A percentile compares a stretch with the other conserved stretches of the same genome.
phyloP scores from a whole-genome alignment of 306 rosid genomes.

The Dalbergia oliveri region DNA sequence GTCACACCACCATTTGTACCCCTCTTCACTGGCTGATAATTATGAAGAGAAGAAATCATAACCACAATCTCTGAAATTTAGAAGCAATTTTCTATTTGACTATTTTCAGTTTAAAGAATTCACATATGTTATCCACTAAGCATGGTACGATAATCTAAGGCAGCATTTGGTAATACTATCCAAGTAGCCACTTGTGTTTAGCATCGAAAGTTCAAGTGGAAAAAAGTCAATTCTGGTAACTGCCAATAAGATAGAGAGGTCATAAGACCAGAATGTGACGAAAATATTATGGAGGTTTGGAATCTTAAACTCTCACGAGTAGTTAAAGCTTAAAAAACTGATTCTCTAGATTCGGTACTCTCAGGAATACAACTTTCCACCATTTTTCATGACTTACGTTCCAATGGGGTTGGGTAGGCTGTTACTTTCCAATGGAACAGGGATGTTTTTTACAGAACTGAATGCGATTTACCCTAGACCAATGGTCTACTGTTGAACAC shows the following conservation, averaged over 20 bases:
- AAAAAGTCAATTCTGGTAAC: not conserved
- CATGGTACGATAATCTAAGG: not conserved
- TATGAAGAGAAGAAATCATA: constrained; percentile 32
- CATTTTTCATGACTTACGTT: constrained; percentile 7
- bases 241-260: not conserved
- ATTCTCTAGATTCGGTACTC: constrained; percentile 25
- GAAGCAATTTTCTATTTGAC: constrained; percentile 16
- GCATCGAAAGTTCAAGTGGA: constrained; percentile 3
- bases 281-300: constrained; percentile 27
- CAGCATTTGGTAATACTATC: no score
- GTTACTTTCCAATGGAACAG: not conserved
- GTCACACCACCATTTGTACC: constrained; percentile 97
- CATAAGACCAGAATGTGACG: constrained; percentile 11
- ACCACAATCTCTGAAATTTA: constrained; percentile 29
- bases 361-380: not conserved
- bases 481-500: not conserved
- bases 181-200: not conserved
- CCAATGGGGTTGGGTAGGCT: constrained; percentile 6
- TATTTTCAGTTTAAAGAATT: constrained; percentile 13
- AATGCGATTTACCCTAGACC: not conserved
- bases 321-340: constrained; percentile 14
- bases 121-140: constrained; percentile 9
- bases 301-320: constrained; percentile 28
- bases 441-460: not conserved
- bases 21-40: constrained; percentile 76